These are phyloP conservation scores for Trichoderma virens DNA, from an alignment of 495 filamentous ascomycete species.

Conservation along the genomic window DNA sequence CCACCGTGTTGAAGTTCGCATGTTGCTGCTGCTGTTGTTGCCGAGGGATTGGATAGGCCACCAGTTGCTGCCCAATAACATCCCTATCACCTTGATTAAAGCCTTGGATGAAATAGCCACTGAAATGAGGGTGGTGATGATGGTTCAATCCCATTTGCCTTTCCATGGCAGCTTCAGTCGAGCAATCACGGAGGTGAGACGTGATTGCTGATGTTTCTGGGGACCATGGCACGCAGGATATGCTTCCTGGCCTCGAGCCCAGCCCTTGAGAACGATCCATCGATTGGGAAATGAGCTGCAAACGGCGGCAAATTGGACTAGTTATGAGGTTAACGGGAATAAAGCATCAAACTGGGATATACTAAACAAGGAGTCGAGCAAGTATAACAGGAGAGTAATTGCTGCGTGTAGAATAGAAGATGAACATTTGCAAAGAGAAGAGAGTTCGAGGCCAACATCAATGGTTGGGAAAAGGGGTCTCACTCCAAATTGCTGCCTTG, in stretches of 20 bases:
- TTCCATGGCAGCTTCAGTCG: background rate
- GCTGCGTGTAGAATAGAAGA: too few relatives aligned
- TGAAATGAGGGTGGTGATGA: background rate
- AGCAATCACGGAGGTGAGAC: background rate
- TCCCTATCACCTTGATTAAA: background rate
- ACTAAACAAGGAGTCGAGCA: background rate
- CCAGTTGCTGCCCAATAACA: background rate
- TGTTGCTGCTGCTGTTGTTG: background rate
- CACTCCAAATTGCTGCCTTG: background rate
- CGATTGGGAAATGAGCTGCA: background rate
- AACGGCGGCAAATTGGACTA: background rate
- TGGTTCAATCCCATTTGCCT: background rate
- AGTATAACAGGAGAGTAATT: background rate
- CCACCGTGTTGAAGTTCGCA: background rate
- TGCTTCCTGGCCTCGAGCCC: background rate
- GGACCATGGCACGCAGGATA: background rate
- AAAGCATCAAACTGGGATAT: background rate
- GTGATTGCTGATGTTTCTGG: background rate
- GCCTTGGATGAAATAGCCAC: background rate
- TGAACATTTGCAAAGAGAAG: background rate
- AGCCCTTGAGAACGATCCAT: background rate
- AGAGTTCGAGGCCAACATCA: background rate
- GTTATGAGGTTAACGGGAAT: background rate
- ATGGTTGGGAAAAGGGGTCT: background rate
- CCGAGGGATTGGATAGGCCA: background rate